These are phyloP conservation scores for Mrakia hoshinonis DNA, from an alignment of 768 basidiomycete species.

Conservation along the genomic window DNA sequence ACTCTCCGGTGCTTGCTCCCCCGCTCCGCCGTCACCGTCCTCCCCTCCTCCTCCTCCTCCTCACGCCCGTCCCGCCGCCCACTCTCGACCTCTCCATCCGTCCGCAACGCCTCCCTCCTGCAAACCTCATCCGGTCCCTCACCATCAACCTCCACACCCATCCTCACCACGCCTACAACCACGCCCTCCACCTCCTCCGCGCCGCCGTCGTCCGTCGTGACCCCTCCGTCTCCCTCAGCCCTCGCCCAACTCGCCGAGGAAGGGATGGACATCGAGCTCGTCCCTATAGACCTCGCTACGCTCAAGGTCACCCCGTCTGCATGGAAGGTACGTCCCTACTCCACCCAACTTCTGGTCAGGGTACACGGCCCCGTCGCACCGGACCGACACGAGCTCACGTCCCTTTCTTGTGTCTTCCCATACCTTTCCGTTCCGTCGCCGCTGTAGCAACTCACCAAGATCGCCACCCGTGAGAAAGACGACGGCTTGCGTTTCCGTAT, in stretches of 20 bases:
- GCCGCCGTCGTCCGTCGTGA: neutral
- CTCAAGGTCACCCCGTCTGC: slow-evolving; percentile 18
- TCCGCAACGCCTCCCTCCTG: neutral
- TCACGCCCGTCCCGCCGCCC: neutral
- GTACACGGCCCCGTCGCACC: neutral
- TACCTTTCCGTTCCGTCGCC: neutral
- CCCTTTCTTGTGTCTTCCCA: neutral
- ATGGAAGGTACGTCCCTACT: slow-evolving; percentile 1
- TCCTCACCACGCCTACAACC: neutral
- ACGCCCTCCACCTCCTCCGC: neutral
- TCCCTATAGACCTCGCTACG: slow-evolving; percentile 6
- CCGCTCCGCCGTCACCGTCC: neutral
- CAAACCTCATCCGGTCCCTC: neutral
- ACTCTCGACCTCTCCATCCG: neutral
- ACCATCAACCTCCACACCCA: neutral
- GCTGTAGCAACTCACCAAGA: slow-evolving; percentile 62
- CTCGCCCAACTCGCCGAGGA: slow-evolving; percentile 7
- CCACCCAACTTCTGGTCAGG: neutral
- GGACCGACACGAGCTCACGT: neutral
- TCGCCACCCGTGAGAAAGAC: slow-evolving; percentile 59
- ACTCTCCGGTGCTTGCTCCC: neutral
- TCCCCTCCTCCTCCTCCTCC: neutral
- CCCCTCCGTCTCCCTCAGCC: neutral
- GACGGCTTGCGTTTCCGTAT: slow-evolving; percentile 48
- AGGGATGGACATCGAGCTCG: slow-evolving; percentile 16